Evolutionary conservation across 108 stramenopile genomes (phyloP), one percentile per base, ranked within the genome.

Genomic region (Nitzschia palea): DNA sequence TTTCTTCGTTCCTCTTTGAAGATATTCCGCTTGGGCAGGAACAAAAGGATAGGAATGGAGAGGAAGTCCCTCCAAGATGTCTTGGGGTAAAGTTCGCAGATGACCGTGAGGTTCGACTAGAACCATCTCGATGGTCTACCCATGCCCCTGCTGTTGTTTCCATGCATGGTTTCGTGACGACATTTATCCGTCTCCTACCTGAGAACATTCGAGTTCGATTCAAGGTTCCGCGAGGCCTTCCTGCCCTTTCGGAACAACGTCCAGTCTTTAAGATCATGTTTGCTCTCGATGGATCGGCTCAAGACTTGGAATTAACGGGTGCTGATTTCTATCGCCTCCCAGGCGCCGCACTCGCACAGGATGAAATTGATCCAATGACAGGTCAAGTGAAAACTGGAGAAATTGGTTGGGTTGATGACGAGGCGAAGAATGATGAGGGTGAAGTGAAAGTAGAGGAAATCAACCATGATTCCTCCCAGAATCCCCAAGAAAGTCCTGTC

Each of bases 241-340:
- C 88, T 37, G 90, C 89, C 17, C 65, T 95, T 6, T 66, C 85
- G 52, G 88, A 91, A 75, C 80, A 88, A 40, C 85, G 95, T 31
- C 91, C 95, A 15, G 70, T 91, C 26, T 73, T 93, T 64, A 93
- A 95, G 68, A 55, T 91, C 35, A 53, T 91, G 26, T 81, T 91
- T 48, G 77, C 70, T 6, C 60, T 95, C 18, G 77, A 82, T 17
- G 91, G 91, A 47, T 81, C 78, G 1, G 86, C 86, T 20, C 70
- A 81, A 40, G 90, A 95, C 52, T 68, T 95, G 27, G 65, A 86
- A 26, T 22, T 95, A 15, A 83, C 95, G 2, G 88, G 88, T 27
- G 91, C 90, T 42, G 95, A 95, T 68, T 95, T 74, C 65, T 95
- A 90, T 57, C 74, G 95, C 0, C 59, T 95, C 9, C 95, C 95